phyloP scores from a whole-genome alignment of 805 yeast genomes.

The Yamadazyma phyllophila region DNA sequence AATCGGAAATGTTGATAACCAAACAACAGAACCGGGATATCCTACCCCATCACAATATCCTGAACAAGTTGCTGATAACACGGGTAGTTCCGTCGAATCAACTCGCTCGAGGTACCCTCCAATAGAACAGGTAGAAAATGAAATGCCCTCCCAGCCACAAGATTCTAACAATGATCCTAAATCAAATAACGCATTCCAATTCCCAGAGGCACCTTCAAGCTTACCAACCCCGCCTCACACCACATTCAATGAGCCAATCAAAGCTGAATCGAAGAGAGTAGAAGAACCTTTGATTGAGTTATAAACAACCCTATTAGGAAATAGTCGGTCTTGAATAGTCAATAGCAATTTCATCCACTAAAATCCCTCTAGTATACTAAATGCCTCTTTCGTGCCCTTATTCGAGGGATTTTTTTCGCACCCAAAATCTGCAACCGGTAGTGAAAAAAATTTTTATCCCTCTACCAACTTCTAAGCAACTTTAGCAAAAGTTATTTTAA shows the following conservation, averaged over 20 bases:
- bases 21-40: neutral
- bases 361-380: neutral
- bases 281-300: constrained; percentile 42
- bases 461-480: constrained; percentile 3
- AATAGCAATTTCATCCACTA: neutral
- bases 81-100: constrained; percentile 12
- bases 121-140: constrained; percentile 11
- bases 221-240: constrained; percentile 3
- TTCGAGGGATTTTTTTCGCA: constrained; percentile 5
- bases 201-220: neutral
- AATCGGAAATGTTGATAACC: neutral
- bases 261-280: constrained; percentile 7
- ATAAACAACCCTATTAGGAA: constrained; percentile 12
- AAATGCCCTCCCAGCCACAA: neutral
- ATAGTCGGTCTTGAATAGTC: neutral
- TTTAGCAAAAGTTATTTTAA: neutral
- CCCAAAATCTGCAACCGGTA: neutral
- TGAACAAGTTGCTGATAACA: neutral
- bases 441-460: constrained; percentile 1
- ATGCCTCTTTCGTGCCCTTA: neutral
- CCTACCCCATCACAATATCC: constrained; percentile 3
- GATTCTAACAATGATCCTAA: neutral
- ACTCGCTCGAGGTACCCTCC: constrained; percentile 17
- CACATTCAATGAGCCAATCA: neutral
- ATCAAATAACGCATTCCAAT: neutral